Base-by-base conservation (phyloP, 345 rosid genomes). In the Lumnitzera racemosa region DNA sequence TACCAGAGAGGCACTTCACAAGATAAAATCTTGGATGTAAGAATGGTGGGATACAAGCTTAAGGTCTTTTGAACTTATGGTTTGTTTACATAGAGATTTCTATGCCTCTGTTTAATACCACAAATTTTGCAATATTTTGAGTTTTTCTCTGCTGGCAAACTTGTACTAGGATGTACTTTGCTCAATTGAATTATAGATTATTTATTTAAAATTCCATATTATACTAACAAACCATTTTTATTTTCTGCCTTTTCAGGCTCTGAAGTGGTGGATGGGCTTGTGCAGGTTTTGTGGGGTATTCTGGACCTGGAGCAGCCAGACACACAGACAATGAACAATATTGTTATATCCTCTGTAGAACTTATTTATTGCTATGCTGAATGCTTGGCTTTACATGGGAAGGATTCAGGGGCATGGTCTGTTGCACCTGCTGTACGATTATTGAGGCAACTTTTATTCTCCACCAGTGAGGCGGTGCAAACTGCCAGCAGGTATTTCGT, bases 211-310 rank as follows among this genome's bases (percentile, higher is more conserved):
- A 24, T 53, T 25, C 23, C 15, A 16, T 23, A 16, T 20, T 47
- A 13, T 49, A 53, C 17, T 51, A 49, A 20, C 46, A 60, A 47
- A 24, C 66, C 54, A 66, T 66, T 51, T 66, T 49, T 56, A 53
- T 56, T 72, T 55, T 23, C 69, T 69, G 46, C 63, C 47, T 17
- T 29, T 24, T 61, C 69, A 94, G 99, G 99, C 64, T 76, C 97
- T 49, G 86, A 86, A 70, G 88, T 90, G 62, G 89, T 94, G 64
- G 96, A 94, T 80, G 88, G 91, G 57, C 84, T 94, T 67, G 83
- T 89, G 96, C 88, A 77, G 76, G 90, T 94, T 69, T 74, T 94
- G 49, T 94, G 99, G 99, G 97, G 92, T 75, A 88, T 94, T 80
- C 74, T 94, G 77, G 99, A 94, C 70, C 74, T 86, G 12, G 99